phyloP scores from a whole-genome alignment of 371 early-diverging fungal species.

The Mucor ambiguus region DNA sequence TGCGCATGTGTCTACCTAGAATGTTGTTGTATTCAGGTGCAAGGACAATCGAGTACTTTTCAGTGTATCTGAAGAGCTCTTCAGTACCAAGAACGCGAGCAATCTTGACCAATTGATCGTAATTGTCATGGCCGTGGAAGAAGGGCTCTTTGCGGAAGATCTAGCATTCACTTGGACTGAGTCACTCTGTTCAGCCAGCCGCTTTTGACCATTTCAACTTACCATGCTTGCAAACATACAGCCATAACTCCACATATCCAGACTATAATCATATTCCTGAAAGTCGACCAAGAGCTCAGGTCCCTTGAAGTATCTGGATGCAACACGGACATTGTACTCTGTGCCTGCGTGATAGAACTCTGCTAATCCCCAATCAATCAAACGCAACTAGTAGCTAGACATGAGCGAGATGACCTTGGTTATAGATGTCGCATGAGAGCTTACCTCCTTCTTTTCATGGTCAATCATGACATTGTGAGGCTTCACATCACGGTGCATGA shows the following conservation, averaged over 20 bases:
- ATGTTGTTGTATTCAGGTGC: conserved; percentile 88
- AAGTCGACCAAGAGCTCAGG: conserved; percentile 99
- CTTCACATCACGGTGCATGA: conserved; percentile 99
- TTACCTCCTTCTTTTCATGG: conserved; percentile 86
- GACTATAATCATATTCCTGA: conserved; percentile 97
- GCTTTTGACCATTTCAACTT: not conserved
- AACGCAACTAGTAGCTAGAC: conserved; percentile 66
- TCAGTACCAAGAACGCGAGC: conserved; percentile 96
- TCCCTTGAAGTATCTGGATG: conserved; percentile 98
- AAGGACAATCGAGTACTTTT: conserved; percentile 93
- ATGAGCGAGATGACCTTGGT: not conserved
- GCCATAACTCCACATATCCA: conserved; percentile 99
- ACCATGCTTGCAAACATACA: conserved; percentile 99
- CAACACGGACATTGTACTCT: conserved; percentile 98
- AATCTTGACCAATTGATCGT: conserved; percentile 98
- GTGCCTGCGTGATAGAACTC: conserved; percentile 99
- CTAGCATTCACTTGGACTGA: not conserved
- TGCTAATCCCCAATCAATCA: conserved; percentile 99
- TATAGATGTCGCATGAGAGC: not conserved
- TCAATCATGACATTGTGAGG: conserved; percentile 99
- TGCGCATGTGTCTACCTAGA: conserved; percentile 87
- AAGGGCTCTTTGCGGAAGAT: conserved; percentile 99
- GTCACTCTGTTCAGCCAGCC: not conserved
- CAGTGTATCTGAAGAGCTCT: conserved; percentile 88
- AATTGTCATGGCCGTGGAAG: conserved; percentile 98